Conservation (phyloP, 2,329 filamentous ascomycete species). For the Cercospora beticola region DNA sequence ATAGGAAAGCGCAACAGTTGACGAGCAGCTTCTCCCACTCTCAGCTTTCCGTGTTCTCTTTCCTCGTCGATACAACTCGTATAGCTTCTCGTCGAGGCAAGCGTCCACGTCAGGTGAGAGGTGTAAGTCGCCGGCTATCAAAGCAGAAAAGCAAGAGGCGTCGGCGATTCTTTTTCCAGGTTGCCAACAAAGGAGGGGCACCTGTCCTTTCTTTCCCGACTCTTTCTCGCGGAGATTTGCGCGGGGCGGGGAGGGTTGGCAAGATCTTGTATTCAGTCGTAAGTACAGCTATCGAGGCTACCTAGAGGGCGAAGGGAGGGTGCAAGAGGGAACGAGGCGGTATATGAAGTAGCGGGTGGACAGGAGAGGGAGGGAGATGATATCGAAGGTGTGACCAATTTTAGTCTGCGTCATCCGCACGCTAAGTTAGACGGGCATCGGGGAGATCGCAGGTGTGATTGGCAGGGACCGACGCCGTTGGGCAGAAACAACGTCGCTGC, state of each 20-base stretch:
- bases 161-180: slow-evolving; percentile 18
- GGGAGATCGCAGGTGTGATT: slow-evolving; percentile 1
- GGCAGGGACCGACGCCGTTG: slow-evolving; percentile 7
- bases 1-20: slow-evolving; percentile 13
- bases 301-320: slow-evolving; percentile 23
- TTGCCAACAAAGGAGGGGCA: slow-evolving; percentile 18
- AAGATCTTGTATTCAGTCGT: slow-evolving; percentile 26
- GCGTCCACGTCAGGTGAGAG: slow-evolving; percentile 17
- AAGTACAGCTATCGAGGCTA: slow-evolving; percentile 31
- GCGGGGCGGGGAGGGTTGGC: neutral
- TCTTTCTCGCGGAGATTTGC: slow-evolving; percentile 5
- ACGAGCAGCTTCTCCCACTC: slow-evolving; percentile 17
- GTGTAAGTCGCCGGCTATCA: slow-evolving; percentile 17
- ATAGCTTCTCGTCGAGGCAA: slow-evolving; percentile 31
- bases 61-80: slow-evolving; percentile 30
- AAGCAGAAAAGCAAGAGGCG: slow-evolving; percentile 12
- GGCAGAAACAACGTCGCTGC: slow-evolving; percentile 8
- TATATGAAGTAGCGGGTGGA: slow-evolving; percentile 12
- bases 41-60: slow-evolving; percentile 13
- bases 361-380: neutral
- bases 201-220: slow-evolving; percentile 19
- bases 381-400: slow-evolving; percentile 16
- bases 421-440: slow-evolving; percentile 9
- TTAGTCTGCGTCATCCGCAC: slow-evolving; percentile 12
- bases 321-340: slow-evolving; percentile 18